A percentile compares a stretch with the other conserved stretches of the same genome.
Evolutionary conservation across 1,139 yeast genomes (phyloP).

Genomic region (Sugiyamaella novakii): DNA sequence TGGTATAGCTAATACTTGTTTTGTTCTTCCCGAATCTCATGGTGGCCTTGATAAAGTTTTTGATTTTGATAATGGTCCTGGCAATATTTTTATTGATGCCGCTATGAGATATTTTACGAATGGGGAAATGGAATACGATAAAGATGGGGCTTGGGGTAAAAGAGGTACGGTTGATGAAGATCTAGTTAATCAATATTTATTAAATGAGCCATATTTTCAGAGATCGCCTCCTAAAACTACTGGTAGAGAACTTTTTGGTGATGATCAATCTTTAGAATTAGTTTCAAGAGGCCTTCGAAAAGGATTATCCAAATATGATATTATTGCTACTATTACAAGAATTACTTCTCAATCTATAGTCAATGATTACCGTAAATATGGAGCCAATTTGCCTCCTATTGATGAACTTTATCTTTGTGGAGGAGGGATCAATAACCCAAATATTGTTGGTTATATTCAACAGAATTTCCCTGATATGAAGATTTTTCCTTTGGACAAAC

Average conservation of each 20-base stretch:
- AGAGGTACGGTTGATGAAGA: slow-evolving; percentile 26
- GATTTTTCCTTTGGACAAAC: slow-evolving; percentile 20
- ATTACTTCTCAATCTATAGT: slow-evolving; percentile 29
- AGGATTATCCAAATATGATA: slow-evolving; percentile 28
- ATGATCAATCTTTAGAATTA: slow-evolving; percentile 23
- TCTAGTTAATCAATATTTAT: slow-evolving; percentile 24
- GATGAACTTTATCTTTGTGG: slow-evolving; percentile 30
- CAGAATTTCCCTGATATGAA: slow-evolving; percentile 25
- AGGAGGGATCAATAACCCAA: slow-evolving; percentile 28
- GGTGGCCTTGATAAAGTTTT: slow-evolving; percentile 29
- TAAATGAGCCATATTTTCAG: slow-evolving; percentile 25
- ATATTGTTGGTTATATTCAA: slow-evolving; percentile 27
- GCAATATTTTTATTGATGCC: slow-evolving; percentile 29
- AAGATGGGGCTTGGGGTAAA: slow-evolving; percentile 28
- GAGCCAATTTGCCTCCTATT: slow-evolving; percentile 20
- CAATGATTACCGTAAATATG: slow-evolving; percentile 25
- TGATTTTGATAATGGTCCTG: slow-evolving; percentile 30
- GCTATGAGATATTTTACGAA: slow-evolving; percentile 29
- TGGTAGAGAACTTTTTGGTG: slow-evolving; percentile 31
- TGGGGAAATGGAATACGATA: slow-evolving; percentile 28
- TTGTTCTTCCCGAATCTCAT: slow-evolving; percentile 24
- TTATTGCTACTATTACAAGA: slow-evolving; percentile 29
- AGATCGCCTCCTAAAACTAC: slow-evolving; percentile 29
- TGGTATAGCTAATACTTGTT: slow-evolving; percentile 29
- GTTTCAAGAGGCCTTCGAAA: slow-evolving; percentile 21